Evolutionary conservation across 2,329 filamentous ascomycete species (phyloP), one percentile per base, ranked within the genome.

Genomic region (Fusarium mangiferae): DNA sequence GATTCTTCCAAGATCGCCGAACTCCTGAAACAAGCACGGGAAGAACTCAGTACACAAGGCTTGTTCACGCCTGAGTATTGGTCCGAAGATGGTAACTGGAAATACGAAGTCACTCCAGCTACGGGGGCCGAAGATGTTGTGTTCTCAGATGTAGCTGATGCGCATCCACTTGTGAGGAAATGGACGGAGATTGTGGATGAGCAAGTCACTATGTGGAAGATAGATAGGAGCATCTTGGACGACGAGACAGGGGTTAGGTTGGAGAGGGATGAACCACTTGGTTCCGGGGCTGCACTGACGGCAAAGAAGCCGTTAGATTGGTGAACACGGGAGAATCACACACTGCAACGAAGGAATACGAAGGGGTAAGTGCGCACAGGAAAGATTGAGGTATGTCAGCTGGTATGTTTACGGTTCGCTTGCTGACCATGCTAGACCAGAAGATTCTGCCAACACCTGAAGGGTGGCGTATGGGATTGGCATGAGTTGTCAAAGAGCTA

Each of bases 11-110:
- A 57, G 14, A 33, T 48, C 7, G 5, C 33, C 7, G 38, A 70
- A 14, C 72, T 75, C 13, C 9, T 42, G 5, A 44, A 54, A 15
- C 65, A 85, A 42, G 93, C 92, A 6, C 83, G 85, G 20, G 81
- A 81, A 44, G 92, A 94, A 56, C 82, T 96, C 58, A 85, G 85
- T 45, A 87, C 91, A 20, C 85, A 88, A 77, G 85, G 83, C 49
- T 84, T 97, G 35, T 94, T 96, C 81, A 88, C 86, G 4, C 78
- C 83, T 26, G 85, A 89, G n/a, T 94, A 88, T 81, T 94, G 93
- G 85, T 88, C 88, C 7, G 83, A 87, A 17, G 92, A 94, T 78
- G 93, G 93, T 2, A 89, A 91, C 44, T 95, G 92, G 92, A 90
- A 83, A 76, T 96, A 89, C 80, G 83, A 87, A 2, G 87, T 93